Percentiles rank a stretch among this genome's conserved stretches.
These are phyloP conservation scores for Bipolaris oryzae DNA, from an alignment of 2,329 filamentous ascomycete species.

Conservation along the genomic window DNA sequence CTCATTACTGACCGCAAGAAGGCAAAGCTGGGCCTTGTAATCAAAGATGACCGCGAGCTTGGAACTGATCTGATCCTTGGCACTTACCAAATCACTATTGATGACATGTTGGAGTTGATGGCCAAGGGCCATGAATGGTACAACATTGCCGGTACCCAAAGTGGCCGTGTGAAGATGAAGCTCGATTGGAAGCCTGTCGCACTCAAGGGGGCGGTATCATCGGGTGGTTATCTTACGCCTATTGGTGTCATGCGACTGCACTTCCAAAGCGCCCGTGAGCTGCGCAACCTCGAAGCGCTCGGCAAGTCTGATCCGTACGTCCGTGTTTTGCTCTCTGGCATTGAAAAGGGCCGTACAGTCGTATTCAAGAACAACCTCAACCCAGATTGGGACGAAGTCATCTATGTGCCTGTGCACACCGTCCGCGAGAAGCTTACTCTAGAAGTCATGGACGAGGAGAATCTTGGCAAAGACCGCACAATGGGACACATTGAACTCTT, in stretches of 20 bases:
- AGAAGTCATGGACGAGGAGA: slow-evolving; percentile 97
- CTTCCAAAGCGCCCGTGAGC: slow-evolving; percentile 79
- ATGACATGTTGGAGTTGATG: slow-evolving; percentile 90
- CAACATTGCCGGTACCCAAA: slow-evolving; percentile 79
- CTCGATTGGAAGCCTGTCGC: slow-evolving; percentile 96
- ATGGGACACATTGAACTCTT: slow-evolving; percentile 80
- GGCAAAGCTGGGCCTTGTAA: slow-evolving; percentile 85
- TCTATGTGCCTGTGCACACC: slow-evolving; percentile 91
- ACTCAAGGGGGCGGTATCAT: slow-evolving; percentile 75
- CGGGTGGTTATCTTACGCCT: slow-evolving; percentile 88
- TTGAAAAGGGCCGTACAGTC: slow-evolving; percentile 89
- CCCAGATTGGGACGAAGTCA: slow-evolving; percentile 92
- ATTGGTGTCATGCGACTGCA: slow-evolving; percentile 96
- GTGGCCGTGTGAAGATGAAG: slow-evolving; percentile 86
- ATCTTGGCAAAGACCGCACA: slow-evolving; percentile 85
- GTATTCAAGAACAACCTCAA: slow-evolving; percentile 96
- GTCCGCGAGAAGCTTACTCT: slow-evolving; percentile 80
- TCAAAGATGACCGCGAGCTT: slow-evolving; percentile 95
- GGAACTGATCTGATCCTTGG: slow-evolving; percentile 82
- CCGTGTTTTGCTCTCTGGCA: slow-evolving; percentile 83
- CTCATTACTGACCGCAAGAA: slow-evolving; percentile 92
- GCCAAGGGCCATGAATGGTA: slow-evolving; percentile 97
- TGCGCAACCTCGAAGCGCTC: slow-evolving; percentile 92
- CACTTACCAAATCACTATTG: slow-evolving; percentile 92
- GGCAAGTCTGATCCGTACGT: slow-evolving; percentile 97